A percentile compares a stretch with the other conserved stretches of the same genome.
phyloP scores from a whole-genome alignment of 73 alveolate species.

The Paramecium primaurelia region DNA sequence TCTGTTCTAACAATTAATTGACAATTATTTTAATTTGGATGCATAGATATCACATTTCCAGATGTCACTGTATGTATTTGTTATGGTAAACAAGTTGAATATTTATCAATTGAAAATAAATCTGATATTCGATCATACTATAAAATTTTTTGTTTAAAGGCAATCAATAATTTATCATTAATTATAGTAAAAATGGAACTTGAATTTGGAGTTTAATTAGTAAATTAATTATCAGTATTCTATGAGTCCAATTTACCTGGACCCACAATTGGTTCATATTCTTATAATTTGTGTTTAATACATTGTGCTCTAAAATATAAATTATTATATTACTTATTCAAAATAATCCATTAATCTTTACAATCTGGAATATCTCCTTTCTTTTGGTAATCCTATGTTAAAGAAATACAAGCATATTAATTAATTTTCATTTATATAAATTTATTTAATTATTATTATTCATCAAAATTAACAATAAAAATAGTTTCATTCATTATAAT shows the following conservation, averaged over 20 bases:
- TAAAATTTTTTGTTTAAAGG: background rate
- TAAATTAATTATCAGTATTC: background rate
- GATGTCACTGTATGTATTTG: background rate
- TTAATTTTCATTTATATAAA: background rate
- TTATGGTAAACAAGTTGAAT: background rate
- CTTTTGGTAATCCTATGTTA: background rate
- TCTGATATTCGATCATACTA: background rate
- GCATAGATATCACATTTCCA: background rate
- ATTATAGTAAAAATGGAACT: background rate
- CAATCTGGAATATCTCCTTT: constrained; percentile 15
- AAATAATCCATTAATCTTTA: background rate
- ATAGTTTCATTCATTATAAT: background rate
- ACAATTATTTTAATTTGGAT: background rate
- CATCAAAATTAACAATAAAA: background rate
- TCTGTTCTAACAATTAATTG: background rate
- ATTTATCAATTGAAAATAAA: background rate
- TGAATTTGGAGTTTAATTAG: background rate
- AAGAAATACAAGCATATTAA: background rate
- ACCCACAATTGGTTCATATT: constrained; percentile 20
- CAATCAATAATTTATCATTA: background rate
- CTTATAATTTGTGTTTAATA: background rate
- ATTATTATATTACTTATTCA: background rate
- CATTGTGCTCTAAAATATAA: background rate
- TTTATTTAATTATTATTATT: background rate
- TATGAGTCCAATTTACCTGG: background rate